phyloP scores from a whole-genome alignment of 148 eudicot genomes.

The Cornus florida region DNA sequence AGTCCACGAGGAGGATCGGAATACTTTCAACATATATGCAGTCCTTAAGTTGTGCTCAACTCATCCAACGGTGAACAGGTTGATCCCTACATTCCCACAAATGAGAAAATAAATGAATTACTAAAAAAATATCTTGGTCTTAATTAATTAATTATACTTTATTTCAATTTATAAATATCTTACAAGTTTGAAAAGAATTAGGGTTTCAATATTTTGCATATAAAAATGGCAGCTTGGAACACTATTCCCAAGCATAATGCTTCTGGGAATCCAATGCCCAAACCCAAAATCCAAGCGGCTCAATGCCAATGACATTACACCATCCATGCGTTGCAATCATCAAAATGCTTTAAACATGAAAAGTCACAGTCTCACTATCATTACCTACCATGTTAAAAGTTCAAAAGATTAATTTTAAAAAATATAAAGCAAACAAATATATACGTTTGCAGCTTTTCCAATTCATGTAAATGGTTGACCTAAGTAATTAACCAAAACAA shows the following conservation, averaged over 20 bases:
- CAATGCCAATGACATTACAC: neutral
- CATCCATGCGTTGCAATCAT: slow-evolving; percentile 10
- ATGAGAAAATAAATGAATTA: too few relatives aligned
- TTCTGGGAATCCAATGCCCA: slow-evolving; percentile 16
- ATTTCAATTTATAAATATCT: too few relatives aligned
- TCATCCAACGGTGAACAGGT: too few relatives aligned
- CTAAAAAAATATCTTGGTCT: too few relatives aligned
- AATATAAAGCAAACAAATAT: neutral
- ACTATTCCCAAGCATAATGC: slow-evolving; percentile 1
- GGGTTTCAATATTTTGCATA: too few relatives aligned
- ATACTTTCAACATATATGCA: too few relatives aligned
- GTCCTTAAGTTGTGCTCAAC: too few relatives aligned
- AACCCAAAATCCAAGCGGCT: slow-evolving; percentile 3
- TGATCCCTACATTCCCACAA: too few relatives aligned
- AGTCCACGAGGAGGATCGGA: too few relatives aligned
- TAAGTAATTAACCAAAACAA: neutral
- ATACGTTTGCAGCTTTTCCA: slow-evolving; percentile 10
- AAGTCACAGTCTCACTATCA: slow-evolving; percentile 16
- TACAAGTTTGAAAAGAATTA: too few relatives aligned
- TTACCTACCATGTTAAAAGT: neutral
- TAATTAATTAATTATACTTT: too few relatives aligned
- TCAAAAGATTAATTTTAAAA: neutral
- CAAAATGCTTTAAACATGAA: slow-evolving; percentile 2
- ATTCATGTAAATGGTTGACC: slow-evolving; percentile 9
- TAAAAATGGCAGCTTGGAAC: neutral